Evolutionary conservation across 1,139 yeast genomes (phyloP), one percentile per base, ranked within the genome.

Genomic region (Saccharomyces uvarum): DNA sequence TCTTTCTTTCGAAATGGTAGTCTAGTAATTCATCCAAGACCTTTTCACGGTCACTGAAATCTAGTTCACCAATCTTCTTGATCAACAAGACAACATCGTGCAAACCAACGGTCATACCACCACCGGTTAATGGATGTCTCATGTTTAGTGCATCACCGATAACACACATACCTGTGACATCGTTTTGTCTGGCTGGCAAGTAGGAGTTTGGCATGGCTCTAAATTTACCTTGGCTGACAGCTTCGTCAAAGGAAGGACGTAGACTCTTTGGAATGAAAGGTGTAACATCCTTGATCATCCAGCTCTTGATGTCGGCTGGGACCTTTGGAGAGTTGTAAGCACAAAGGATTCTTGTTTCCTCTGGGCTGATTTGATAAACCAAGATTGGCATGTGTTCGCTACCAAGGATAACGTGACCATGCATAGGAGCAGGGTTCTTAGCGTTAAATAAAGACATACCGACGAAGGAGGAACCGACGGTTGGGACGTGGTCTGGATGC

Each of bases 91-190:
- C 89, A 4, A 91, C 93, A 69, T 93, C 99, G 67, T 84, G 87
- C 58, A 95, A 76, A 0, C 97, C 98, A 48, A 93, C 99, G 9
- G 98, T 91, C 99, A 93, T 93, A 57, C 99, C 99, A 57, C 99
- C 99, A 49, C 99, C 99, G 1, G 99, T 93, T 59, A 93, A 78
- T 19, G 99, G 99, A 70, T 93, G 99, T 69, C 99, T 81, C 97
- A 93, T 93, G 70, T 93, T 93, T 66, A 91, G 78, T 1, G 99
- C 89, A 69, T 93, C 99, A 47, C 99, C 99, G 50, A 93, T 70
- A 63, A 93, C 78, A 48, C 93, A 76, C 54, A 90, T 74, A n/a
- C 99, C 99, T 14, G 83, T 83, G 50, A 81, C 77, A 19, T 76
- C 76, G 63, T 81, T 82, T 51, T 78, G 76, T 57, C 80, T 76